Conservation (phyloP, 331 rosid species). For the Malus hybrid region DNA sequence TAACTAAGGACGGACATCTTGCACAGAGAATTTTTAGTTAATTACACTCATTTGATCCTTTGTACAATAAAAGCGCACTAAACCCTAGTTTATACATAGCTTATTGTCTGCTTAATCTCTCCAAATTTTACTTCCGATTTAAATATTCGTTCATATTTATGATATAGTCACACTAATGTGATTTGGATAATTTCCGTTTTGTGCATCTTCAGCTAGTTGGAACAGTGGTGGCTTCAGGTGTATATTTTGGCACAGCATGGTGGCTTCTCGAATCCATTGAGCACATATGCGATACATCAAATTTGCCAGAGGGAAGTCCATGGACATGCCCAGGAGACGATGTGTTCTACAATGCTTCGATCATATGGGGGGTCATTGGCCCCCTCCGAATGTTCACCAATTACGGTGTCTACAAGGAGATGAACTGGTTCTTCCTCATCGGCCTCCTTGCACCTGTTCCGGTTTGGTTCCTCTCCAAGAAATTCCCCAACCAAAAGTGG, state of each 20-base stretch:
- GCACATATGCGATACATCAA: conserved; percentile 37
- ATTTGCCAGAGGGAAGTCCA: conserved; percentile 56
- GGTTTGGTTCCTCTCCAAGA: conserved; percentile 44
- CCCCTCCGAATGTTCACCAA: conserved; percentile 56
- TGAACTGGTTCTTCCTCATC: conserved; percentile 76
- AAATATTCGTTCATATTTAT: neutral
- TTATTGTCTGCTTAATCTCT: no score
- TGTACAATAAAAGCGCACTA: neutral
- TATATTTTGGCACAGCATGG: conserved; percentile 69
- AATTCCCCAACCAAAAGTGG: conserved; percentile 45
- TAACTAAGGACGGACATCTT: neutral
- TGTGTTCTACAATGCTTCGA: conserved; percentile 72
- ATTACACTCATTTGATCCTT: neutral
- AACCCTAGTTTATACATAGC: neutral
- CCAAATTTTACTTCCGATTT: neutral
- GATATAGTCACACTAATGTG: neutral
- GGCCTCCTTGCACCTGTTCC: conserved; percentile 53
- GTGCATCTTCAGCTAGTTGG: conserved; percentile 45
- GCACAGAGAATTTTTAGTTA: no score
- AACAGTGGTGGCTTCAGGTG: conserved; percentile 50
- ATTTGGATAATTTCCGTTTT: neutral
- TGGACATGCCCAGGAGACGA: conserved; percentile 80
- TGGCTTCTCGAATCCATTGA: conserved; percentile 49
- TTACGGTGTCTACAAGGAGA: conserved; percentile 39
- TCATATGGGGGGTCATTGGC: conserved; percentile 79